Percentiles rank a stretch among this genome's conserved stretches.
Conservation (phyloP, 2,329 filamentous ascomycete species). For the Camillea tinctor region DNA sequence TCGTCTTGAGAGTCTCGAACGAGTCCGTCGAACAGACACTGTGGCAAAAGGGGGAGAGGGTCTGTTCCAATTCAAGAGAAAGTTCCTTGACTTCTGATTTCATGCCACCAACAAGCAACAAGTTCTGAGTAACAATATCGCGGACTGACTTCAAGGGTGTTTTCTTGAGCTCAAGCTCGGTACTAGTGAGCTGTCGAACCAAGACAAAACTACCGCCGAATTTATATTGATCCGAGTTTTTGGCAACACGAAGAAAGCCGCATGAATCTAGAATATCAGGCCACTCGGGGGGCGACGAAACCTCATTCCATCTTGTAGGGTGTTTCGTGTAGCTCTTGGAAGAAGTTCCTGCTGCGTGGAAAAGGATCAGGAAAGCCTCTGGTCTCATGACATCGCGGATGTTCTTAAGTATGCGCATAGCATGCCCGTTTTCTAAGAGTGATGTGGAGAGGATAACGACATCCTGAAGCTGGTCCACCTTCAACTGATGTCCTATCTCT, state of each 20-base stretch:
- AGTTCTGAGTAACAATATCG: slow-evolving; percentile 17
- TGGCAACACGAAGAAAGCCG: slow-evolving; percentile 33
- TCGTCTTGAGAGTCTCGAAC: slow-evolving; percentile 28
- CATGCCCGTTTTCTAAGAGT: slow-evolving; percentile 29
- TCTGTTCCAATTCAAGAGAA: slow-evolving; percentile 13
- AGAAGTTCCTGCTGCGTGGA: slow-evolving; percentile 13
- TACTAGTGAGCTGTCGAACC: slow-evolving; percentile 35
- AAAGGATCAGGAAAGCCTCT: slow-evolving; percentile 38
- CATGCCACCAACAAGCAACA: slow-evolving; percentile 35
- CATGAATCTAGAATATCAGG: slow-evolving; percentile 32
- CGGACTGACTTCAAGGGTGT: slow-evolving; percentile 9
- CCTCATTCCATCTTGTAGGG: slow-evolving; percentile 10
- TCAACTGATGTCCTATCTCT: slow-evolving; percentile 11
- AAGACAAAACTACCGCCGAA: slow-evolving; percentile 35
- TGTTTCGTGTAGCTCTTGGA: slow-evolving; percentile 17
- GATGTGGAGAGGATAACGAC: slow-evolving; percentile 37
- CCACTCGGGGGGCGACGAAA: slow-evolving; percentile 33
- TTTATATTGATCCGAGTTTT: slow-evolving; percentile 34
- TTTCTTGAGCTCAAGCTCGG: slow-evolving; percentile 21
- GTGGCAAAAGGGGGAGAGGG: slow-evolving; percentile 22
- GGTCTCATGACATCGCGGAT: slow-evolving; percentile 34
- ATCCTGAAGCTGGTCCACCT: slow-evolving; percentile 18
- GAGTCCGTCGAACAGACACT: slow-evolving; percentile 15
- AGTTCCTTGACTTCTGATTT: slow-evolving; percentile 16
- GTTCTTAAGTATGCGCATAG: slow-evolving; percentile 21